These are phyloP conservation scores for Waitea zeae DNA, from an alignment of 1,284 basidiomycete species.

Conservation along the genomic window DNA sequence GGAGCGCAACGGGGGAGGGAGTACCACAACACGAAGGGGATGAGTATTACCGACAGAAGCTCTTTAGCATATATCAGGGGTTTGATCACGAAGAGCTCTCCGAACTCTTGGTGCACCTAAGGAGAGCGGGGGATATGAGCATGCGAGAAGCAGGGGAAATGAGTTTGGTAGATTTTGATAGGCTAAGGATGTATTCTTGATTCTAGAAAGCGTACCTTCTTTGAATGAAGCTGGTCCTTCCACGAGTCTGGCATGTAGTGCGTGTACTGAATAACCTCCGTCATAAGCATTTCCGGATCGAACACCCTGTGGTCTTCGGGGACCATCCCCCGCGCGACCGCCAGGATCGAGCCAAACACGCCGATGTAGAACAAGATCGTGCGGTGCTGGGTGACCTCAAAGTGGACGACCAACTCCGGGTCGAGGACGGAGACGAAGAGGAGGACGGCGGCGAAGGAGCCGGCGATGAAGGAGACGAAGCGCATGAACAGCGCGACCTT, in stretches of 20 bases:
- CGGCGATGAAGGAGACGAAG: constrained; percentile 91
- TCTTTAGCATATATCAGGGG: constrained; percentile 78
- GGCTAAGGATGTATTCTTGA: too few species aligned
- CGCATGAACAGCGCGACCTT: constrained; percentile 79
- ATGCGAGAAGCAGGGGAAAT: too few species aligned
- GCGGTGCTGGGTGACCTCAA: constrained; percentile 87
- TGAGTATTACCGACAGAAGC: constrained; percentile 79
- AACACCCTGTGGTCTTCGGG: constrained; percentile 89
- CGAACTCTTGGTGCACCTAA: constrained; percentile 80
- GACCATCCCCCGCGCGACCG: constrained; percentile 86
- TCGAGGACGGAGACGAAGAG: constrained; percentile 83
- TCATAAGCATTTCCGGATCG: constrained; percentile 85
- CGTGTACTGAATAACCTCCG: constrained; percentile 81
- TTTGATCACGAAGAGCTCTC: constrained; percentile 81
- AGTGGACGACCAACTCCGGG: constrained; percentile 82
- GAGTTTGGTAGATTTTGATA: constrained; percentile 1
- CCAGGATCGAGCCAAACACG: constrained; percentile 77
- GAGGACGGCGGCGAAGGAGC: constrained; percentile 91
- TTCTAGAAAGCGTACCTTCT: constrained; percentile 36
- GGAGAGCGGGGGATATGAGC: neutral
- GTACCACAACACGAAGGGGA: constrained; percentile 88
- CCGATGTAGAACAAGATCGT: constrained; percentile 89
- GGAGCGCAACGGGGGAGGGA: constrained; percentile 80
- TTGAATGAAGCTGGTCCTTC: constrained; percentile 81
- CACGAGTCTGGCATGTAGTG: constrained; percentile 92